These are phyloP conservation scores for Saitoella complicata DNA, from an alignment of 805 yeast genomes.

Conservation along the genomic window DNA sequence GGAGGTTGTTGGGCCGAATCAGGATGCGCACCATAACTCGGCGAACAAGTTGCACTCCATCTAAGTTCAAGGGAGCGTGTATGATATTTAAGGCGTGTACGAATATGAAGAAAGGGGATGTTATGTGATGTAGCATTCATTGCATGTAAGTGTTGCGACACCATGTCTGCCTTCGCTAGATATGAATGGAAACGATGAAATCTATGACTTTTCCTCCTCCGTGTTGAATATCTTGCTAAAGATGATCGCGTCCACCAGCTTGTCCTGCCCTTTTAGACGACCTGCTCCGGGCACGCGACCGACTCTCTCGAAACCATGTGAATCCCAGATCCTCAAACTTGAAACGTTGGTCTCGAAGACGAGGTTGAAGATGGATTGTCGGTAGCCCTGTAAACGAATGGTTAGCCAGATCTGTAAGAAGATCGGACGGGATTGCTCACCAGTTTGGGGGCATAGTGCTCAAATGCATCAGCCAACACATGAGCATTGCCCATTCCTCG, in stretches of 20 bases:
- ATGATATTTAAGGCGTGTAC: no score
- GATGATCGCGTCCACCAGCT: conserved; percentile 59
- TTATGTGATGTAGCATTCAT: no score
- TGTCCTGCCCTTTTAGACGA: conserved; percentile 42
- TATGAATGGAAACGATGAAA: no score
- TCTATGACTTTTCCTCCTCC: no score
- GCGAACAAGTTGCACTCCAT: no score
- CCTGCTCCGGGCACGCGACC: conserved; percentile 68
- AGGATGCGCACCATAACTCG: no score
- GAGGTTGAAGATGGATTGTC: conserved; percentile 70
- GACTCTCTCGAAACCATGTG: conserved; percentile 61
- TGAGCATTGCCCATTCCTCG: conserved; percentile 61
- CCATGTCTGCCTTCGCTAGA: no score
- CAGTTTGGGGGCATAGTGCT: conserved; percentile 55
- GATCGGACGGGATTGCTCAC: neutral
- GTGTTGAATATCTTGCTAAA: conserved; percentile 16
- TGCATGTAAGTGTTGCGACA: no score
- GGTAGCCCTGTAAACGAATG: conserved; percentile 39
- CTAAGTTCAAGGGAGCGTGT: no score
- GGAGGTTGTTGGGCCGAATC: no score
- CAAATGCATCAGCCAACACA: conserved; percentile 49
- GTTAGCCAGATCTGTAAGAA: neutral
- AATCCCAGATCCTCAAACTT: conserved; percentile 66
- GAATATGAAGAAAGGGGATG: no score
- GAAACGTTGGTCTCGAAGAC: conserved; percentile 73